Base-by-base conservation (phyloP, 495 filamentous ascomycete species). In the Staphylotrichum tortipilum region DNA sequence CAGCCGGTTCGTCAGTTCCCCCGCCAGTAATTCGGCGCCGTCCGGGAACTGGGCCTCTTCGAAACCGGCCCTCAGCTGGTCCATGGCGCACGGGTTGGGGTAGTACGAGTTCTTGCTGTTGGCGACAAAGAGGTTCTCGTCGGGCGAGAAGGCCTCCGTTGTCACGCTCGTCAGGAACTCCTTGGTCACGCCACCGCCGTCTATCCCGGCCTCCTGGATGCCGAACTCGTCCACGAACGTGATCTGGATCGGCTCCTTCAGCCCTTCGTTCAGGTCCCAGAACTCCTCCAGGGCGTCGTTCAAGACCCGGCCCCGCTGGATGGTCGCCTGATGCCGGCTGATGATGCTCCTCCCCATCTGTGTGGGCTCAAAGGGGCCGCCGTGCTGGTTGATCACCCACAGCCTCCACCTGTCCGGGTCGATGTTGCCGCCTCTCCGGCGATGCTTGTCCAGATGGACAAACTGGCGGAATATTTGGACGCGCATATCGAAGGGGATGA, bases 221-320 rank as follows among this genome's bases (percentile, higher is more conserved):
- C 84, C 83, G 54, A 95, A 99, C 54, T 87, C 78, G 58, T 99
- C 92, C 14, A 95, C 86, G 58, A 97, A 99, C 12, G 85, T 91
- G 56, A 99, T 97, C 63, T 95, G 89, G 19, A 99, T 96, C 0
- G 94, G 92, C 61, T 99, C 91, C 60, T 97, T 97, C 47, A 99
- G 72, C 1, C 82, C 82, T 14, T 88, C 85, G 0, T 83, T 83
- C 6, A 97, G 75, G 2, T 74, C 62, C 64, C 94, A 96, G 57
- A 94, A 96, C 46, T 91, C 79, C 4, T 83, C 71, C 62, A 83
- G 86, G 1, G 94, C 92, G 68, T 95, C 89, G 19, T 85, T 75
- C 60, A 97, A 97, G 18, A 92, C 73, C 53, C 81, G 77, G 42
- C 89, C 85, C 43, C 92, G 74, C 36, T 79, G 75, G 46, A 99